These are phyloP conservation scores for Syncephalis fuscata DNA, from an alignment of 371 early-diverging fungal genomes.

Conservation along the genomic window DNA sequence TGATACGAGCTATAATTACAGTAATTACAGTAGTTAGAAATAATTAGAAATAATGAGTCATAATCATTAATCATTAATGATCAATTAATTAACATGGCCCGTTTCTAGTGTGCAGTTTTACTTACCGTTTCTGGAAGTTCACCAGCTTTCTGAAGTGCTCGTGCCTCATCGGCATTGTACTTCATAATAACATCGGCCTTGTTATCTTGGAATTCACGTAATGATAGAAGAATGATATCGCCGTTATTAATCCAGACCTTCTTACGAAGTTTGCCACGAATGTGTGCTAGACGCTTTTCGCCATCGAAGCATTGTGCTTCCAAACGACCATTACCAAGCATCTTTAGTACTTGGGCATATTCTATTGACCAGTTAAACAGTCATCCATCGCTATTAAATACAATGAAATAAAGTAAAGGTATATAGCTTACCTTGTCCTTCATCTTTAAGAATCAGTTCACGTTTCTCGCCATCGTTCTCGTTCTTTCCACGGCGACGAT, in stretches of 20 bases:
- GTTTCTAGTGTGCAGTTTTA: conserved; percentile 18
- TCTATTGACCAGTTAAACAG: conserved; percentile 23
- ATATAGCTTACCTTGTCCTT: conserved; percentile 60
- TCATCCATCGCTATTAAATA: background rate
- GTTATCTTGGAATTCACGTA: conserved; percentile 93
- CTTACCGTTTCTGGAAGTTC: conserved; percentile 89
- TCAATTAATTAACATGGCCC: too few species aligned
- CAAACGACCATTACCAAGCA: conserved; percentile 96
- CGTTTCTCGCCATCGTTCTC: conserved; percentile 89
- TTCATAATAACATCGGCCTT: conserved; percentile 97
- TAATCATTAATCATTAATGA: background rate
- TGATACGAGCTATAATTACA: conserved; percentile 37
- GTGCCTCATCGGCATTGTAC: conserved; percentile 97
- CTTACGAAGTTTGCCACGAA: conserved; percentile 97
- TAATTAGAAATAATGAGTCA: too few species aligned
- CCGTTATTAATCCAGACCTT: conserved; percentile 90
- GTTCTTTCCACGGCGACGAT: conserved; percentile 93
- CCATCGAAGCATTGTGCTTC: conserved; percentile 93
- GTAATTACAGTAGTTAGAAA: conserved; percentile 2
- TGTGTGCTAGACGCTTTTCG: conserved; percentile 81
- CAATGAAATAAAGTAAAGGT: too few species aligned
- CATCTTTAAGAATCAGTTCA: conserved; percentile 87
- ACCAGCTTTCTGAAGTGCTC: conserved; percentile 85
- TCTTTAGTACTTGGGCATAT: conserved; percentile 88
- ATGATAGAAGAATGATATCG: conserved; percentile 87